Conservation (phyloP, 2,329 filamentous ascomycete species). For the Shiraia bambusicola region DNA sequence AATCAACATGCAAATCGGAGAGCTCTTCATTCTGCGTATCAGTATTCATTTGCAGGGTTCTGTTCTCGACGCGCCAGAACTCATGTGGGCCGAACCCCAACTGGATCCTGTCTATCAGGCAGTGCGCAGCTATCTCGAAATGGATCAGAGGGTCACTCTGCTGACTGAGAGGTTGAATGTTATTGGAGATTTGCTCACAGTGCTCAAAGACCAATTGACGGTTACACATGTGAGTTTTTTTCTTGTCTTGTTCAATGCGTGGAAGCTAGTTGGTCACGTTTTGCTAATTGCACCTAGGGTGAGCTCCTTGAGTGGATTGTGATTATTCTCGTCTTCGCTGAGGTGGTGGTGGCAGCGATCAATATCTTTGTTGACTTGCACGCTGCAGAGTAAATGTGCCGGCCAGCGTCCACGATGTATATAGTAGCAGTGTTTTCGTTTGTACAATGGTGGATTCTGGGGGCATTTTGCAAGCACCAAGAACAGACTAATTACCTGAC, state of each 20-base stretch:
- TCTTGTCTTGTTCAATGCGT: no score
- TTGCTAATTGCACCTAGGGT: constrained; percentile 33
- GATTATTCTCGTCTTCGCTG: constrained; percentile 91
- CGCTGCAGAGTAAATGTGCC: constrained; percentile 57
- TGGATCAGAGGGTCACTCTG: constrained; percentile 90
- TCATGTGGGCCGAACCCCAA: constrained; percentile 98
- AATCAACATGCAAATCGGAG: constrained; percentile 99
- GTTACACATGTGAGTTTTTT: constrained; percentile 60
- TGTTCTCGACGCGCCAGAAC: constrained; percentile 91
- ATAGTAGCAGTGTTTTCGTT: constrained; percentile 10
- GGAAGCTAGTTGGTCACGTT: no score
- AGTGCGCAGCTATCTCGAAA: constrained; percentile 92
- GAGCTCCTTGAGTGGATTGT: constrained; percentile 63
- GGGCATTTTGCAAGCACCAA: background rate
- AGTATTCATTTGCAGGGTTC: constrained; percentile 97
- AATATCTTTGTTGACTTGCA: constrained; percentile 96
- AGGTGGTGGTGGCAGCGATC: constrained; percentile 87
- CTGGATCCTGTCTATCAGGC: constrained; percentile 95
- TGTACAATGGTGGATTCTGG: constrained; percentile 19
- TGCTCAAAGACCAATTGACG: constrained; percentile 92
- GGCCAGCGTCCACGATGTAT: constrained; percentile 10
- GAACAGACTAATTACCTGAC: no score
- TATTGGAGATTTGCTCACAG: constrained; percentile 87
- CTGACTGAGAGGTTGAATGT: constrained; percentile 89
- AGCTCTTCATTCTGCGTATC: constrained; percentile 95